Evolutionary conservation across 192 early-diverging fungal genomes (phyloP).

Genomic region (Coemansia sp.): DNA sequence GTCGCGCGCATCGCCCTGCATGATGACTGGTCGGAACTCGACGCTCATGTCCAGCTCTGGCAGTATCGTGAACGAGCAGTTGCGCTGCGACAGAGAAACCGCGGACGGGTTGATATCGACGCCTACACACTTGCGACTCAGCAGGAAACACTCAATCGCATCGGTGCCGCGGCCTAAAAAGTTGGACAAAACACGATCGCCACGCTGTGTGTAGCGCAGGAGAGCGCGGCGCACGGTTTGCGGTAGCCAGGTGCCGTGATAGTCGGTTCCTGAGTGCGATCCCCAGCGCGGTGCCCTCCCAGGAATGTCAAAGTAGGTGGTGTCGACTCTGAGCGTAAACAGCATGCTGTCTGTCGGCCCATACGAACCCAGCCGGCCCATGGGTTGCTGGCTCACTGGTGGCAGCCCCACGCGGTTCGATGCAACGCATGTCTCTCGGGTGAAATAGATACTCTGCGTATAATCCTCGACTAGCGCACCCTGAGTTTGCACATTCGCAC

Average conservation of each 20-base stretch:
- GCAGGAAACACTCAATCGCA: constrained; percentile 83
- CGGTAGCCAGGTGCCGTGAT: constrained; percentile 93
- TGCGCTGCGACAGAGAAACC: constrained; percentile 78
- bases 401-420: constrained; percentile 16
- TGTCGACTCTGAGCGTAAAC: constrained; percentile 76
- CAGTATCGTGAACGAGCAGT: constrained; percentile 80
- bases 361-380: constrained; percentile 46
- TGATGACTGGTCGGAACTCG: constrained; percentile 77
- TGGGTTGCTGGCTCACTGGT: constrained; percentile 45
- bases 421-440: constrained; percentile 50
- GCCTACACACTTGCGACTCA: constrained; percentile 74
- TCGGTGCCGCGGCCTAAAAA: constrained; percentile 94
- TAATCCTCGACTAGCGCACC: constrained; percentile 46
- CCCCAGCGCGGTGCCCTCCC: constrained; percentile 88
- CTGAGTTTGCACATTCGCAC: neutral
- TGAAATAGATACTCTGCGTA: constrained; percentile 45
- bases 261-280: constrained; percentile 89
- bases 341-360: constrained; percentile 54
- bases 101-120: constrained; percentile 90
- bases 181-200: constrained; percentile 83
- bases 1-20: constrained; percentile 78
- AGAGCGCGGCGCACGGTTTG: constrained; percentile 82
- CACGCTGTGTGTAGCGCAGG: constrained; percentile 70
- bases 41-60: constrained; percentile 63
- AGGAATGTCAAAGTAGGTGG: constrained; percentile 89